Conservation (phyloP, 2,329 filamentous ascomycete species). For the Eutypella sp. region DNA sequence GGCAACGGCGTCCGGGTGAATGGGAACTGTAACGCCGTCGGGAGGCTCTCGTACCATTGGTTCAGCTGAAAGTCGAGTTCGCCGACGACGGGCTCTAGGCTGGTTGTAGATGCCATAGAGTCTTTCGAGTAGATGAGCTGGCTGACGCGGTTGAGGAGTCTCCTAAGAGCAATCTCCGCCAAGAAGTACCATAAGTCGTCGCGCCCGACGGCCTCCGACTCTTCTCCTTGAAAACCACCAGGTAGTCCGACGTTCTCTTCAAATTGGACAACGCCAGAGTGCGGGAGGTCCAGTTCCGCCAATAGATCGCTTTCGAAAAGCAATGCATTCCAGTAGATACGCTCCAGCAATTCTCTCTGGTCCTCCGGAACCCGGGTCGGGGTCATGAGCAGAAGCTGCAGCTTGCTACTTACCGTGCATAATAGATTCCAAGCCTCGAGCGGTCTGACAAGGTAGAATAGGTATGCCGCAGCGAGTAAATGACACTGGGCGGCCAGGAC, state of each 20-base stretch:
- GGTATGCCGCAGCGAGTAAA: slow-evolving; percentile 72
- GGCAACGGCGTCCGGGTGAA: slow-evolving; percentile 62
- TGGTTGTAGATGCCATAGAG: slow-evolving; percentile 64
- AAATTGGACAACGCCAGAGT: slow-evolving; percentile 77
- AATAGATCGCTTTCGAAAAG: slow-evolving; percentile 77
- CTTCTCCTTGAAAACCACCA: slow-evolving; percentile 70
- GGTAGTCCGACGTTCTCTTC: slow-evolving; percentile 77
- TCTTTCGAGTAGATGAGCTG: slow-evolving; percentile 75
- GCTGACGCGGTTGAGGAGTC: slow-evolving; percentile 73
- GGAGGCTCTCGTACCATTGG: slow-evolving; percentile 80
- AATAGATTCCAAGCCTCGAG: slow-evolving; percentile 79
- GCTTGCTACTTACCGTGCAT: slow-evolving; percentile 74
- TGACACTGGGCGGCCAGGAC: slow-evolving; percentile 77
- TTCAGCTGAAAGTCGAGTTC: slow-evolving; percentile 78
- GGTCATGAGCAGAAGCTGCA: slow-evolving; percentile 72
- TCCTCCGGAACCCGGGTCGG: slow-evolving; percentile 65
- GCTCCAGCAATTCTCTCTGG: slow-evolving; percentile 67
- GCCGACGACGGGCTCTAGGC: slow-evolving; percentile 70
- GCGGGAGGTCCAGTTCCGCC: slow-evolving; percentile 74
- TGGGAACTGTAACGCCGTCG: slow-evolving; percentile 70
- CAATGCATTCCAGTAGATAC: slow-evolving; percentile 80
- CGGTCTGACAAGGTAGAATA: slow-evolving; percentile 77
- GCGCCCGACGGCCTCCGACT: slow-evolving; percentile 57
- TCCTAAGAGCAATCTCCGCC: slow-evolving; percentile 73
- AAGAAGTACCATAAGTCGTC: slow-evolving; percentile 86